Evolutionary conservation across 495 filamentous ascomycete species (phyloP), one percentile per base, ranked within the genome.

Genomic region (Xylona heveae): DNA sequence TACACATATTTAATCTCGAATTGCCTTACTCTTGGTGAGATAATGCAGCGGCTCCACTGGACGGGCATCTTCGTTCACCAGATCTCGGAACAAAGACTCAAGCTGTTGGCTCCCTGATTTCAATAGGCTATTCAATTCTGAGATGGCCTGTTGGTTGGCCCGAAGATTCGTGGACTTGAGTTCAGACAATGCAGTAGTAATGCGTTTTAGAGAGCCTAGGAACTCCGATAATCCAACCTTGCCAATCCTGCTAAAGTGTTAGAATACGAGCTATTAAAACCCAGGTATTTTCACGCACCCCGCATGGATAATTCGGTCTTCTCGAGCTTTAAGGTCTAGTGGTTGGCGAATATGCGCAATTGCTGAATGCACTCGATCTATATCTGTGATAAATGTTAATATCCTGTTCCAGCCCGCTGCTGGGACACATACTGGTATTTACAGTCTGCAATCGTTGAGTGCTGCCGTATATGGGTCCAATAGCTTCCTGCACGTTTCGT

Each of bases 381-480:
- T 83, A 46, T 95, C 76, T 68, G 34, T 20, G 29, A 13, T 40
- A 20, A 34, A 1, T n/a, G 18, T 35, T 21, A 19, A 20, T 24
- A 18, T 10, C 15, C 25, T 23, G 17, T 15, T n/a, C n/a, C n/a
- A n/a, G n/a, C n/a, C n/a, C n/a, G n/a, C 13, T 14, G 17, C 23
- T 8, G 22, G 30, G 33, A 19, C 30, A 46, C 66, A 33, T 48
- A 75, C 74, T 94, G 39, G 61, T 71, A 33, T 78, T 83, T 24
- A 83, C 68, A 15, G 68, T 64, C 48, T 94, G 90, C 4, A 94
- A 66, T 23, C 67, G 72, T 51, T 80, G 76, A 1, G 90, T 95
- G 47, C 92, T 90, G 43, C 78, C 82, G 49, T 83, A 83, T 18
- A 95, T 74, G 6, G 90, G 90, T 1, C 83, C 80, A 29, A 92